Percentiles rank a stretch among this genome's conserved stretches.
These are phyloP conservation scores for Annulohypoxylon bovei DNA, from an alignment of 495 filamentous ascomycete genomes.

Conservation along the genomic window DNA sequence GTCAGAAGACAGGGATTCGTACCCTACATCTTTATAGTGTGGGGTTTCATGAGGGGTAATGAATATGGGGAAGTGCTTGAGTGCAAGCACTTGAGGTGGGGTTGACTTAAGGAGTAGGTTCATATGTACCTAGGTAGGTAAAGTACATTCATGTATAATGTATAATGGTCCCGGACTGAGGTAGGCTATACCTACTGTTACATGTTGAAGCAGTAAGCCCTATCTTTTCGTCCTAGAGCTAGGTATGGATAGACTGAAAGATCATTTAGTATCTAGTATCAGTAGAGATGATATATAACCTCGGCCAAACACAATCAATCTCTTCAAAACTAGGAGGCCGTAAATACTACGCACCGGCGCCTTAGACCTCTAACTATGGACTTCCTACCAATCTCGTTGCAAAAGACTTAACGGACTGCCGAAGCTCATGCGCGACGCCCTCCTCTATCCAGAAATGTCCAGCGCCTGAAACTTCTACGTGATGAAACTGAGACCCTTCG, in stretches of 20 bases:
- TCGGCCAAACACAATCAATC: neutral
- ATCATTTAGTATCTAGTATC: no score
- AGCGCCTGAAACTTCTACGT: conserved; percentile 70
- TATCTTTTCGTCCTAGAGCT: no score
- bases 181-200: no score
- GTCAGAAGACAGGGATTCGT: conserved; percentile 16
- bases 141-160: no score
- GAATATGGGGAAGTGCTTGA: conserved; percentile 10
- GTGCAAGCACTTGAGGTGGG: neutral
- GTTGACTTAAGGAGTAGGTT: neutral
- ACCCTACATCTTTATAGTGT: no score
- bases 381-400: neutral
- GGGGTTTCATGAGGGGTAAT: conserved; percentile 22
- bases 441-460: conserved; percentile 87
- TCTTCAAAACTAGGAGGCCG: neutral
- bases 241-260: no score
- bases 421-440: conserved; percentile 65
- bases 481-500: conserved; percentile 56
- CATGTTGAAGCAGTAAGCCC: no score
- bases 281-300: no score
- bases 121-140: neutral
- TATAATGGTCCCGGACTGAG: no score
- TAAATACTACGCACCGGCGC: neutral
- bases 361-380: neutral
- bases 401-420: conserved; percentile 51